These are phyloP conservation scores for Singerocomus rubriflavus DNA, from an alignment of 1,284 basidiomycete genomes.

Conservation along the genomic window DNA sequence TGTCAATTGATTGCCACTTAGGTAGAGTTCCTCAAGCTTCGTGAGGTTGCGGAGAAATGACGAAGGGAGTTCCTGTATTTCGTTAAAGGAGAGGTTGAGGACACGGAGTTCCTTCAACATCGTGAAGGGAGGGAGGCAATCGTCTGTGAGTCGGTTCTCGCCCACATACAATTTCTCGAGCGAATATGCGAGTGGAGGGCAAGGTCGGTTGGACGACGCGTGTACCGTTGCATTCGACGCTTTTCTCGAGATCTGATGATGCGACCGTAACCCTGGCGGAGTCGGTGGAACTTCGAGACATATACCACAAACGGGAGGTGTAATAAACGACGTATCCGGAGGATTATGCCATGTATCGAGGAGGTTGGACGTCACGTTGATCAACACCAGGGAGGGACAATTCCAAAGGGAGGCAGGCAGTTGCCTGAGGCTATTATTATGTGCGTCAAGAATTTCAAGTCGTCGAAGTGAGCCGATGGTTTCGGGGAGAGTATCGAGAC, in stretches of 20 bases:
- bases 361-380: constrained; percentile 92
- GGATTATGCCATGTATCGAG: constrained; percentile 74
- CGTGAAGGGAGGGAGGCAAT: constrained; percentile 73
- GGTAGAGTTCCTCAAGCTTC: constrained; percentile 81
- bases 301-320: constrained; percentile 12
- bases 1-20: constrained; percentile 92
- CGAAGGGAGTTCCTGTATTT: constrained; percentile 86
- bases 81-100: constrained; percentile 95
- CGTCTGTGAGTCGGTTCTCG: constrained; percentile 88
- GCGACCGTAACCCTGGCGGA: constrained; percentile 15
- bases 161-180: constrained; percentile 82
- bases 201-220: constrained; percentile 28
- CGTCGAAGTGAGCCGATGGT: constrained; percentile 77
- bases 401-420: constrained; percentile 83
- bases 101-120: constrained; percentile 76
- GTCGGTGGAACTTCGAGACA: constrained; percentile 22
- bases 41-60: constrained; percentile 72
- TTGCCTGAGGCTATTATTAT: constrained; percentile 87
- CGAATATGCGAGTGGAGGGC: constrained; percentile 70
- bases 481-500: constrained; percentile 74
- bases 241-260: constrained; percentile 26
- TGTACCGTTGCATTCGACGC: constrained; percentile 23
- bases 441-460: constrained; percentile 80
- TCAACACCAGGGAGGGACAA: constrained; percentile 68
- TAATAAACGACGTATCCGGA: constrained; percentile 25